Percentiles rank a stretch among this genome's conserved stretches.
Conservation (phyloP, 805 yeast genomes). For the Priceomyces carsonii region DNA sequence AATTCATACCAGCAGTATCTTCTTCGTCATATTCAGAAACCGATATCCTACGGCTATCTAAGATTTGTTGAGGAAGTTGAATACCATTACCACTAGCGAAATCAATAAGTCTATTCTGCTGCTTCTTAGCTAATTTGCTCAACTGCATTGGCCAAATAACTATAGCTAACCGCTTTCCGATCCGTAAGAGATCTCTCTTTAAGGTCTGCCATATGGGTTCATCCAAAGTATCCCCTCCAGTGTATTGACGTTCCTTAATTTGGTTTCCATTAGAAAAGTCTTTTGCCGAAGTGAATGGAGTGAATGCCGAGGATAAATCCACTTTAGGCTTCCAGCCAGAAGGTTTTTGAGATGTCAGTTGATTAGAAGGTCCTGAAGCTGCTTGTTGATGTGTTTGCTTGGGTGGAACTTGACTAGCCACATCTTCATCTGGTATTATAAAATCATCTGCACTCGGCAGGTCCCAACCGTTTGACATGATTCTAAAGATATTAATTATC, state of each 20-base stretch:
- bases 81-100: conserved; percentile 39
- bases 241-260: conserved; percentile 50
- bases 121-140: conserved; percentile 33
- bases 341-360: conserved; percentile 7
- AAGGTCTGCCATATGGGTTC: conserved; percentile 66
- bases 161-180: conserved; percentile 34
- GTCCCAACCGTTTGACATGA: background rate
- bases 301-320: conserved; percentile 35
- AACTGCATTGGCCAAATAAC: conserved; percentile 49
- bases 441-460: conserved; percentile 29
- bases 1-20: conserved; percentile 26
- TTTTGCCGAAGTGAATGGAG: conserved; percentile 26
- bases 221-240: conserved; percentile 72
- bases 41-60: conserved; percentile 24
- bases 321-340: conserved; percentile 26
- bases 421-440: conserved; percentile 39
- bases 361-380: background rate
- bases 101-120: conserved; percentile 32
- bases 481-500: too few species aligned
- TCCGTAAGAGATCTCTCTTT: conserved; percentile 36
- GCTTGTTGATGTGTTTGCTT: conserved; percentile 4
- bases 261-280: conserved; percentile 21
- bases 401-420: conserved; percentile 2
- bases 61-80: conserved; percentile 33
- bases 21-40: conserved; percentile 33